A percentile compares a stretch with the other conserved stretches of the same genome.
Conservation (phyloP, 129 eudicot genomes). For the Logfia minima region DNA sequence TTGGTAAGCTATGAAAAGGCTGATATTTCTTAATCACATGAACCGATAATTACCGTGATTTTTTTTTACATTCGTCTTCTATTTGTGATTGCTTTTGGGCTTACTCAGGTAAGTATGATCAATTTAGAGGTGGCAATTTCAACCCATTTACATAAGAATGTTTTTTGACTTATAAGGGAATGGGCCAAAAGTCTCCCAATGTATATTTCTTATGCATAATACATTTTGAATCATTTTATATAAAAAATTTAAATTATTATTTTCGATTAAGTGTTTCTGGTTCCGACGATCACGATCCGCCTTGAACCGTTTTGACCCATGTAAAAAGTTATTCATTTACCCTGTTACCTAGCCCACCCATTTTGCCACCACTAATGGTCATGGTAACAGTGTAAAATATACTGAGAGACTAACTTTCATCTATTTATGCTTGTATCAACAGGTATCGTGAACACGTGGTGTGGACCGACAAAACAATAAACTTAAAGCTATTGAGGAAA, state of each 20-base stretch:
- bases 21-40: neutral
- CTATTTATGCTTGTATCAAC: constrained; percentile 24
- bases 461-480: constrained; percentile 78
- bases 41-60: neutral
- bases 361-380: neutral
- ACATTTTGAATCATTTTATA: neutral
- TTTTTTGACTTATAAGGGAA: neutral
- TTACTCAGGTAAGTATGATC: neutral
- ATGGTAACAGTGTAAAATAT: neutral
- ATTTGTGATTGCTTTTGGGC: neutral
- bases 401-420: constrained; percentile 5
- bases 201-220: neutral
- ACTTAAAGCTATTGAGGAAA: constrained; percentile 71
- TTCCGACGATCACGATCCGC: neutral
- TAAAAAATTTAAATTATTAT: neutral
- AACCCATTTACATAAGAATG: neutral
- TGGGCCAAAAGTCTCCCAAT: neutral
- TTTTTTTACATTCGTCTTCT: neutral
- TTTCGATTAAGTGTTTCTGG: neutral
- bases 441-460: constrained; percentile 97
- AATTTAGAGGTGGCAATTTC: neutral
- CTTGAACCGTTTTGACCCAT: neutral
- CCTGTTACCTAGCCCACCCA: neutral
- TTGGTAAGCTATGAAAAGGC: constrained; percentile 53
- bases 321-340: neutral